Conservation (phyloP, 164 flowering plant genomes). For the Piper longum region DNA sequence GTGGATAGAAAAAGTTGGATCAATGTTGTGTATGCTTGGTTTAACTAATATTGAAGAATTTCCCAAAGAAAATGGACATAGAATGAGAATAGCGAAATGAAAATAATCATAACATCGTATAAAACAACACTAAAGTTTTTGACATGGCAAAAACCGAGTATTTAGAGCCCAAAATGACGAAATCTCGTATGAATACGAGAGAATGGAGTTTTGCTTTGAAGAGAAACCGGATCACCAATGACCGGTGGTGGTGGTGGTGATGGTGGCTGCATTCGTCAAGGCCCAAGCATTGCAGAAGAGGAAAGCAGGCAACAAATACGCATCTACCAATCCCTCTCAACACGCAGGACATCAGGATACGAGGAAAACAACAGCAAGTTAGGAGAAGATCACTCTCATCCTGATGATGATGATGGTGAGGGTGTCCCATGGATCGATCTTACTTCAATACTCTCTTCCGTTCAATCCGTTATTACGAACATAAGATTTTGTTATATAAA, state of each 20-base stretch:
- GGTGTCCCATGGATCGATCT: constrained; percentile 3
- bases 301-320: constrained; percentile 30
- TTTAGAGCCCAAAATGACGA: too few species aligned
- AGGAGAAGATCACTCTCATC: constrained; percentile 13
- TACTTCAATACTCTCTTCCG: constrained; percentile 10
- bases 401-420: constrained; percentile 8
- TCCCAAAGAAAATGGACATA: too few species aligned
- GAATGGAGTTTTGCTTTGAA: neutral
- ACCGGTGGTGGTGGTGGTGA: constrained; percentile 19
- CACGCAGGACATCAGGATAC: constrained; percentile 16
- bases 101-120: too few species aligned
- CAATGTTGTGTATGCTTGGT: too few species aligned
- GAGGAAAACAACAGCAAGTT: constrained; percentile 34
- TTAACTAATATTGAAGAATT: too few species aligned
- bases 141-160: too few species aligned
- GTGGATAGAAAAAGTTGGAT: too few species aligned
- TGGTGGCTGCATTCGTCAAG: constrained; percentile 28
- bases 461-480: too few species aligned
- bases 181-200: too few species aligned
- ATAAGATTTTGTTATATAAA: too few species aligned
- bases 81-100: too few species aligned
- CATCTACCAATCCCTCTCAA: constrained; percentile 31
- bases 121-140: too few species aligned
- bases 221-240: constrained; percentile 13
- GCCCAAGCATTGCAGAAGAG: constrained; percentile 36